Evolutionary conservation across 331 rosid genomes (phyloP).

Genomic region (Prunus yedoensis): DNA sequence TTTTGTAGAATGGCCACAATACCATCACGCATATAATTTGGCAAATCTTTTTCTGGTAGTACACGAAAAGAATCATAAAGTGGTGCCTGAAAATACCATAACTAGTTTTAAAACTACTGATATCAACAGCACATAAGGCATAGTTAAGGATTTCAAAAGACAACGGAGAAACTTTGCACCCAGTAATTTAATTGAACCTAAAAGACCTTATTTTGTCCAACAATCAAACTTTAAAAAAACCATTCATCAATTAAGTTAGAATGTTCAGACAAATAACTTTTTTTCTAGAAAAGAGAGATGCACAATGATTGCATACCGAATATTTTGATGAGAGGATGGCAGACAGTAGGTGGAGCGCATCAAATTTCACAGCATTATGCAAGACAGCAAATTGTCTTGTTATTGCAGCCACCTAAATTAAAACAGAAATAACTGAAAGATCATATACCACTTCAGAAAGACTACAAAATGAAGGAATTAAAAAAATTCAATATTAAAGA

Average conservation of each 20-base stretch:
- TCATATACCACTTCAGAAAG: neutral
- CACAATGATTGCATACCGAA: slow-evolving; percentile 47
- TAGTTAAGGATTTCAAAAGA: neutral
- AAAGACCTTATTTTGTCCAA: slow-evolving; percentile 14
- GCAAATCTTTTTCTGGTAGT: slow-evolving; percentile 53
- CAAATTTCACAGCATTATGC: slow-evolving; percentile 74
- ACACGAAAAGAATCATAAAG: slow-evolving; percentile 49
- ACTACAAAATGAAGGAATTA: neutral
- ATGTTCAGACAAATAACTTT: neutral
- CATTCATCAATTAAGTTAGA: slow-evolving; percentile 4
- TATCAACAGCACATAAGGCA: neutral
- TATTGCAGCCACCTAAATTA: slow-evolving; percentile 51
- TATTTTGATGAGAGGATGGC: slow-evolving; percentile 55
- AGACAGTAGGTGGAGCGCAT: slow-evolving; percentile 71
- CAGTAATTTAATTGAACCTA: slow-evolving; percentile 3
- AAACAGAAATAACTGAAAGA: slow-evolving; percentile 12
- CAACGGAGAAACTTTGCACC: slow-evolving; percentile 18
- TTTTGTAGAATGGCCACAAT: slow-evolving; percentile 75
- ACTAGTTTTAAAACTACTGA: slow-evolving; percentile 19
- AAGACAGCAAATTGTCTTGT: slow-evolving; percentile 72
- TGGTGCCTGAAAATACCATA: slow-evolving; percentile 41
- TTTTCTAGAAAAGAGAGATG: slow-evolving; percentile 11
- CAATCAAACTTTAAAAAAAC: neutral
- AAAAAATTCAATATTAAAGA: slow-evolving; percentile 11
- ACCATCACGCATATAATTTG: slow-evolving; percentile 66